Conservation (phyloP, 2,329 filamentous ascomycete species). For the Trichoderma sp. region DNA sequence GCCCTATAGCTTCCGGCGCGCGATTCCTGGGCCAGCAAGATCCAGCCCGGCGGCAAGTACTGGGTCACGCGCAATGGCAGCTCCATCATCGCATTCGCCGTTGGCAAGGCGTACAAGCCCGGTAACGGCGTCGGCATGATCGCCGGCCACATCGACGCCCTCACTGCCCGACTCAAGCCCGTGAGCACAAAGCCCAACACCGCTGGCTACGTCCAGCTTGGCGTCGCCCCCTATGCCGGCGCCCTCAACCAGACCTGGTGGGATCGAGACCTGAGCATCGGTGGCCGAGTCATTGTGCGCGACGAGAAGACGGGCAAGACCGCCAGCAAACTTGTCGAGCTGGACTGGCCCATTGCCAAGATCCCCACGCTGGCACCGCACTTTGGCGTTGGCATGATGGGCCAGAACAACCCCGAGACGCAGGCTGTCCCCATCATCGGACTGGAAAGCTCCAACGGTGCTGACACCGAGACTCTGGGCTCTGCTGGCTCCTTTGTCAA, state of each 20-base stretch:
- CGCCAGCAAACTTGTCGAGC: slow-evolving; percentile 78
- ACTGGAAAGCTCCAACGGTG: slow-evolving; percentile 70
- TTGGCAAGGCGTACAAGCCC: slow-evolving; percentile 78
- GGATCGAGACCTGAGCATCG: slow-evolving; percentile 92
- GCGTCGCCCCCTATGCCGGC: slow-evolving; percentile 90
- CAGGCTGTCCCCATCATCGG: slow-evolving; percentile 94
- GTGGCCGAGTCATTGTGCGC: slow-evolving; percentile 83
- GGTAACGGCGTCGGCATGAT: slow-evolving; percentile 89
- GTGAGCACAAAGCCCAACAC: slow-evolving; percentile 82
- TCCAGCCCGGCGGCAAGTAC: slow-evolving; percentile 85
- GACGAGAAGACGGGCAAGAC: slow-evolving; percentile 76
- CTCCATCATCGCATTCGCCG: slow-evolving; percentile 80
- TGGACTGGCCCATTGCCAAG: slow-evolving; percentile 91
- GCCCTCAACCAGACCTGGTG: slow-evolving; percentile 90
- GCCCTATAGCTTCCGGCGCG: slow-evolving; percentile 69
- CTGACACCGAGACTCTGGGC: slow-evolving; percentile 54
- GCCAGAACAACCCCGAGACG: slow-evolving; percentile 79
- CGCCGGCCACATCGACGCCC: slow-evolving; percentile 88
- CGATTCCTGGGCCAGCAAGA: slow-evolving; percentile 72
- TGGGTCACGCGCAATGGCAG: slow-evolving; percentile 84
- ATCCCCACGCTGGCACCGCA: slow-evolving; percentile 93
- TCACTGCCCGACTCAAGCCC: slow-evolving; percentile 90
- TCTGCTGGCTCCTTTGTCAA: slow-evolving; percentile 72
- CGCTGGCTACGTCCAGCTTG: slow-evolving; percentile 85
- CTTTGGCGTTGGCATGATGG: slow-evolving; percentile 77